A percentile compares a stretch with the other conserved stretches of the same genome.
Conservation (phyloP, 371 early-diverging fungal species). For the Apophysomyces variabilis region DNA sequence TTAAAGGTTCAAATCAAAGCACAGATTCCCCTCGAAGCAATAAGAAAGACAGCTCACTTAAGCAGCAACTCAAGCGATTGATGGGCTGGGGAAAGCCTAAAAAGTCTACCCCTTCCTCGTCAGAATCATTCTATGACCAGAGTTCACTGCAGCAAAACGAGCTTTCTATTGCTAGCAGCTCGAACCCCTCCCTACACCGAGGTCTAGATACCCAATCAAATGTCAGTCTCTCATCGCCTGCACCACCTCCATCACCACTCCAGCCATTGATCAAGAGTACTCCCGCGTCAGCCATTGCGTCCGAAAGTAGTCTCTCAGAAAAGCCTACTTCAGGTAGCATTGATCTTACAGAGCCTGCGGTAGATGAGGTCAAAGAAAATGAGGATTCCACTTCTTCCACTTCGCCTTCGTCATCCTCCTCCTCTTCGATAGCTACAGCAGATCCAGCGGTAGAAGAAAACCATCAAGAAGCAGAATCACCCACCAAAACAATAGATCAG, state of each 20-base stretch:
- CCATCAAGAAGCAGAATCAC: background rate
- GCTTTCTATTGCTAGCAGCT: background rate
- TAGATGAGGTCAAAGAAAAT: background rate
- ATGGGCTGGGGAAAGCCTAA: slow-evolving; percentile 1
- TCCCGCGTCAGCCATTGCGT: background rate
- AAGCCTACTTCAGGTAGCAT: background rate
- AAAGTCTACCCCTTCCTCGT: background rate
- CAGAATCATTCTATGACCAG: slow-evolving; percentile 2
- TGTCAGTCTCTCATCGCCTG: background rate
- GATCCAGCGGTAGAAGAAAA: background rate
- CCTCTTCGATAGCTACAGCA: background rate
- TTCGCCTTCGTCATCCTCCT: background rate
- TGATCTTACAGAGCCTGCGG: background rate
- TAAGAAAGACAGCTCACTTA: background rate
- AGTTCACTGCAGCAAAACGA: background rate
- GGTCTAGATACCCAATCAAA: background rate
- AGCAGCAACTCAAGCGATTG: background rate
- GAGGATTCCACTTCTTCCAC: background rate
- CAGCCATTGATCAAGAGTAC: background rate
- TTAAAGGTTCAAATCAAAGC: background rate
- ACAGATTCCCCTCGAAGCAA: background rate
- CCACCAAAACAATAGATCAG: background rate
- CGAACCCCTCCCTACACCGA: background rate
- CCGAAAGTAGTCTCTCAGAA: background rate
- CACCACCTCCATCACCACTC: background rate